phyloP scores from a whole-genome alignment of 768 basidiomycete species.

The Lactifluus pinguis region DNA sequence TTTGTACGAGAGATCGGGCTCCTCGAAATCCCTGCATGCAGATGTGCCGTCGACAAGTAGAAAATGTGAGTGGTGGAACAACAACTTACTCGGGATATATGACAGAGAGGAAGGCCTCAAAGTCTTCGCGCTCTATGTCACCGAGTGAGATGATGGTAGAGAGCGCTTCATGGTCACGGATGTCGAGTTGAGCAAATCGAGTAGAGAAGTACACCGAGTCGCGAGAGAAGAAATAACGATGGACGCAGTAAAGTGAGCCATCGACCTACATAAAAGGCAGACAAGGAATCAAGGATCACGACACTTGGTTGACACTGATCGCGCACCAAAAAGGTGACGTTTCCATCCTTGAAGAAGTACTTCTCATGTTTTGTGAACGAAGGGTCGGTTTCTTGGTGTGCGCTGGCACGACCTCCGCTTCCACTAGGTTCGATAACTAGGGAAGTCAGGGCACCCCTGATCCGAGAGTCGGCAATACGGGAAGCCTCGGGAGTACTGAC shows the following conservation, averaged over 20 bases:
- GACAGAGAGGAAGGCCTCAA: too few relatives aligned
- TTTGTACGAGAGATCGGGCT: too few relatives aligned
- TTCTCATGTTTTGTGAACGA: constrained; percentile 2
- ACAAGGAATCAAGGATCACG: background rate
- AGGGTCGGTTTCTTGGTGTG: background rate
- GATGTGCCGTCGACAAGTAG: too few relatives aligned
- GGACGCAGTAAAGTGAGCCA: constrained; percentile 3
- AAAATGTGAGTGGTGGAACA: too few relatives aligned
- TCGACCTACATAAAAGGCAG: background rate
- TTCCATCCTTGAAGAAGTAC: constrained; percentile 16
- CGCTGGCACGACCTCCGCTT: background rate
- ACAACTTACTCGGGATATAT: too few relatives aligned
- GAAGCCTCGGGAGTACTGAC: background rate
- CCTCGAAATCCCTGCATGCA: too few relatives aligned
- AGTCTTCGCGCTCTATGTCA: background rate
- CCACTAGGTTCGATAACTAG: background rate
- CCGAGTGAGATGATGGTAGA: background rate
- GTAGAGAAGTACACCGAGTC: constrained; percentile 7
- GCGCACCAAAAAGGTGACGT: constrained; percentile 13
- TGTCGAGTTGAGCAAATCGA: background rate
- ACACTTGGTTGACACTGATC: background rate
- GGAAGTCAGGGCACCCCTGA: background rate
- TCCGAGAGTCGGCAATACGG: too few relatives aligned
- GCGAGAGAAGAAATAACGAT: constrained; percentile 10
- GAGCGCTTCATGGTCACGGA: background rate